Evolutionary conservation across 345 rosid species (phyloP).

Genomic region (Viola odorata): DNA sequence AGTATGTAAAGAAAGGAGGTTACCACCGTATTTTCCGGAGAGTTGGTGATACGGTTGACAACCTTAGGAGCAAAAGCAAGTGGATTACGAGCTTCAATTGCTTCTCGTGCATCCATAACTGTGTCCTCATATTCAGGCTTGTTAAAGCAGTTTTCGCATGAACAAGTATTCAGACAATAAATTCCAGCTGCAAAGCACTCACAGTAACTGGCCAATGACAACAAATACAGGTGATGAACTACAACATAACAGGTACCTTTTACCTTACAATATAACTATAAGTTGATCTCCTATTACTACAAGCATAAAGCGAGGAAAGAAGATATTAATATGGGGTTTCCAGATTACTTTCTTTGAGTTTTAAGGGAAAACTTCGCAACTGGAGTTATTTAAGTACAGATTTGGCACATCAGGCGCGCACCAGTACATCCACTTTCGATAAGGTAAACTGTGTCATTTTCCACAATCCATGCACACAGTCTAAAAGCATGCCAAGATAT

Average conservation of each 20-base stretch:
- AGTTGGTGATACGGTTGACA: slow-evolving; percentile 13
- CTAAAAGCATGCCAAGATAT: neutral
- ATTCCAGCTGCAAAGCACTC: slow-evolving; percentile 41
- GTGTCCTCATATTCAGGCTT: slow-evolving; percentile 35
- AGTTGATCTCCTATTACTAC: too few species aligned
- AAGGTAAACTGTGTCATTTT: too few species aligned
- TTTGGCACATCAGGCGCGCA: too few species aligned
- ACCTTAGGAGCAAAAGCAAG: slow-evolving; percentile 44
- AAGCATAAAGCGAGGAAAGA: too few species aligned
- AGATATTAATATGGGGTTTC: too few species aligned
- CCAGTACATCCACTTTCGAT: too few species aligned
- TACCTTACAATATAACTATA: too few species aligned
- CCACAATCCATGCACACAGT: too few species aligned
- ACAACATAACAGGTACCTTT: neutral
- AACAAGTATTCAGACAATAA: slow-evolving; percentile 33
- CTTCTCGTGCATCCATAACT: slow-evolving; percentile 26
- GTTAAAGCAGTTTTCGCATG: slow-evolving; percentile 36
- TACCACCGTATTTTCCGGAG: slow-evolving; percentile 22
- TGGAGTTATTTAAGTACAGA: too few species aligned
- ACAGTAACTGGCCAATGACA: slow-evolving; percentile 34
- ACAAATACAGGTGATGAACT: neutral
- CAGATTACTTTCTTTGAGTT: too few species aligned
- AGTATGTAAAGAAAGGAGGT: slow-evolving; percentile 2
- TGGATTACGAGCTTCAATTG: slow-evolving; percentile 38
- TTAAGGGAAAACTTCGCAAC: too few species aligned